Evolutionary conservation across 208 protist genomes (phyloP), one percentile per base, ranked within the genome.

Genomic region (Wallacemonas sp.): DNA sequence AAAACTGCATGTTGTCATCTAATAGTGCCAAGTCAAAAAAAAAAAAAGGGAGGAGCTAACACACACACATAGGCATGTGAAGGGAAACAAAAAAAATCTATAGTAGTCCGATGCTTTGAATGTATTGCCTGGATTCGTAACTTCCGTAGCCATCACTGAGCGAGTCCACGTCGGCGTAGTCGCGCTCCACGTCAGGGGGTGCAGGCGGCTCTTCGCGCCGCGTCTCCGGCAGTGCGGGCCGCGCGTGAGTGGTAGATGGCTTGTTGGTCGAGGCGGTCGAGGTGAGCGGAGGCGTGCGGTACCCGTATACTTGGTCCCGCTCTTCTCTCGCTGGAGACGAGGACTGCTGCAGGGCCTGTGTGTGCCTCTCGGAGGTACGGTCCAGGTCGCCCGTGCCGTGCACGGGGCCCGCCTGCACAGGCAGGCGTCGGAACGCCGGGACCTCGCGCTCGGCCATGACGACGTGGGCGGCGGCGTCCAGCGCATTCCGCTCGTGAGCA

Each of bases 121-220:
- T 79, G 71, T 96, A 96, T 64, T 92, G 77, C 29, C 81, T 76
- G 1, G 86, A 89, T 59, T 96, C 91, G 44, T 96, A 94, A 68
- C 91, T 96, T 25, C 86, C 86, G 64, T 92, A 93, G 18, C 86
- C 91, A 38, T 96, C 91, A 57, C 87, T 96, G 20, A 92, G 78
- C 18, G 82, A 91, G 71, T 96, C 90, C 32, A 86, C 77, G 16
- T 84, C 80, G 8, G 52, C 31, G 38, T 55, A 64, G 36, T 38
- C 20, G 46, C 31, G 48, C 11, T 66, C 59, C 7, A 3, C 16
- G 12, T 26, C 42, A 44, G 23, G 36, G 48, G 65, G 41, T 44
- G 50, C 25, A 23, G 33, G 45, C 28, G 49, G 55, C n/a, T 64
- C 57, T 45, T 38, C 55, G 10, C 2, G 16, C 32, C 8, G 23